phyloP scores from a whole-genome alignment of 306 rosid species.

The Quercus engelmannii region DNA sequence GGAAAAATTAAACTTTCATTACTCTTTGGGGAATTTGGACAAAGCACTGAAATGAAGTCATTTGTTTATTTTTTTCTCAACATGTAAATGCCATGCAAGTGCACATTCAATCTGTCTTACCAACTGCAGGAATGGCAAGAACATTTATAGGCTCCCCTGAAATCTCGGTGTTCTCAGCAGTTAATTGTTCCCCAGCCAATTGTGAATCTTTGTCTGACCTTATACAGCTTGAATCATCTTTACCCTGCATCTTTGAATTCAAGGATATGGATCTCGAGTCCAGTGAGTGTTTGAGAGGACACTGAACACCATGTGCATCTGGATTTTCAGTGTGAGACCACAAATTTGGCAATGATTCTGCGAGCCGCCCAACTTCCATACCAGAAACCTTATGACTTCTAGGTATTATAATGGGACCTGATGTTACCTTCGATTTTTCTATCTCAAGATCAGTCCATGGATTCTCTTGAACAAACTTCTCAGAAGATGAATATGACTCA shows the following conservation, averaged over 20 bases:
- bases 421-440: conserved; percentile 24
- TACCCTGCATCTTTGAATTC: conserved; percentile 25
- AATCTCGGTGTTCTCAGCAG: conserved; percentile 24
- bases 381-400: conserved; percentile 24
- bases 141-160: conserved; percentile 36
- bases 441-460: conserved; percentile 21
- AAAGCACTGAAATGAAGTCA: too few species aligned
- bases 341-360: conserved; percentile 67
- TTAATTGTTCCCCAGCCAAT: conserved; percentile 27
- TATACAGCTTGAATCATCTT: conserved; percentile 31
- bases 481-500: conserved; percentile 24
- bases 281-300: conserved; percentile 54
- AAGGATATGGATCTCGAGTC: conserved; percentile 45
- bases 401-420: conserved; percentile 49
- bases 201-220: conserved; percentile 35
- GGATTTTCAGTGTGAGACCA: conserved; percentile 22
- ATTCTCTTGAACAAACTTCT: conserved; percentile 17
- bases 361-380: conserved; percentile 34
- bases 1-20: background rate
- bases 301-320: conserved; percentile 20
- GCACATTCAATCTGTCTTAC: conserved; percentile 39
- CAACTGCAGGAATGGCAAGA: conserved; percentile 35
- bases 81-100: conserved; percentile 7
- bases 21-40: too few species aligned
- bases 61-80: background rate